Base-by-base conservation (phyloP, 2,329 filamentous ascomycete species). In the Aureobasidium melanogenum region DNA sequence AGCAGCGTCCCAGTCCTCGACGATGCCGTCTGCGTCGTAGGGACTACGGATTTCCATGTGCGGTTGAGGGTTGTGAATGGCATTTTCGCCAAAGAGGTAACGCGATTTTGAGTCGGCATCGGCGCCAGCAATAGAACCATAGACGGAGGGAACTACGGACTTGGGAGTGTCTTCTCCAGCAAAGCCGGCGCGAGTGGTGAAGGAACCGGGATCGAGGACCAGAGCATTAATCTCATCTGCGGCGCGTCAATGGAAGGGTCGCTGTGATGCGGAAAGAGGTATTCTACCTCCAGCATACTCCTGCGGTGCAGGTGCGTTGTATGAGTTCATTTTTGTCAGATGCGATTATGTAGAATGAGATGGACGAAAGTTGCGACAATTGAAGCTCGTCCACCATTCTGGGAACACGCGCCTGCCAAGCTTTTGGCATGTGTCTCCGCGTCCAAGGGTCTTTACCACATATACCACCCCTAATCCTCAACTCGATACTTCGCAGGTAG, bases 121-220 rank as follows among this genome's bases (percentile, higher is more conserved):
- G 64, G 77, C 76, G 74, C 81, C 78, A 60, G 79, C 73, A 43
- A 75, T 67, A 19, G 74, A 69, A 64, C 89, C 92, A 77, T 99
- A 99, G 77, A 88, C 91, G 47, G 91, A 94, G 30, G 93, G 92
- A 62, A 96, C 83, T 62, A 97, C 86, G 32, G 90, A 91, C 79
- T 97, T 97, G 68, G 94, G 94, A 0, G 91, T 88, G 77, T 99
- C 94, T 83, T 99, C 95, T 71, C 95, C 94, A 14, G 95, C 95
- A 71, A 97, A 99, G 62, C 94, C 94, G 63, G 92, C 94, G 76
- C 95, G 91, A 43, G 89, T 92, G 67, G 86, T 88, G 71, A 89
- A 90, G 78, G 91, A 97, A 64, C 95, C 94, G 3, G 94, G 89
- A 72, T 99, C 94, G 71, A 99, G 89, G 39, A 99, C 90, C 68